Evolutionary conservation across 2,329 filamentous ascomycete species (phyloP).

Genomic region (Colletotrichum orchidophilum): DNA sequence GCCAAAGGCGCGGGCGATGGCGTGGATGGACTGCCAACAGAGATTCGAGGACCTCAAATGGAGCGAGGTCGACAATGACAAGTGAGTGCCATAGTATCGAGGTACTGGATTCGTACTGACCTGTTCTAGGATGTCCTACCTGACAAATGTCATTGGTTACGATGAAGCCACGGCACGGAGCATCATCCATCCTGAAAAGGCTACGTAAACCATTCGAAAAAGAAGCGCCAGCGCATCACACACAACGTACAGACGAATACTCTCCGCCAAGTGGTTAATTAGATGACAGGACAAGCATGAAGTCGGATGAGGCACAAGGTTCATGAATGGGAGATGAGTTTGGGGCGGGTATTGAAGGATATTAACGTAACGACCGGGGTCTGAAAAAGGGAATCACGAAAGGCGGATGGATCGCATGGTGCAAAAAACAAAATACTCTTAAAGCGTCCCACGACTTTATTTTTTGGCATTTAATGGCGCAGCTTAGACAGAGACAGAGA

Average conservation of each 20-base stretch:
- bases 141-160: constrained; percentile 34
- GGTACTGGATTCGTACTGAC: not conserved
- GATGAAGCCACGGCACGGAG: constrained; percentile 32
- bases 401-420: constrained; percentile 14
- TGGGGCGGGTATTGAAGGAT: not conserved
- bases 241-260: not conserved
- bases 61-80: constrained; percentile 75
- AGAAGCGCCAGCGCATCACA: not conserved
- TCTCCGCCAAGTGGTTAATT: not conserved
- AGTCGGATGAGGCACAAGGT: not conserved
- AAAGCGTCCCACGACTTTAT: constrained; percentile 26
- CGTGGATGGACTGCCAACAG: constrained; percentile 79
- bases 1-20: constrained; percentile 68
- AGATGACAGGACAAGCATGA: constrained; percentile 4
- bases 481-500: constrained; percentile 21
- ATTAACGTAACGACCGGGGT: constrained; percentile 6
- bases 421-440: constrained; percentile 3
- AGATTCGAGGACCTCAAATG: constrained; percentile 78
- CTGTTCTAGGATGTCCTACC: constrained; percentile 28
- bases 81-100: constrained; percentile 65
- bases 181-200: constrained; percentile 28
- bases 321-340: constrained; percentile 10
- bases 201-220: constrained; percentile 13
- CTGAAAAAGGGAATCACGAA: constrained; percentile 23
- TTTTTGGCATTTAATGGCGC: constrained; percentile 30